Conservation (phyloP, 1,139 yeast genomes). For the Blastobotrys persicus region DNA sequence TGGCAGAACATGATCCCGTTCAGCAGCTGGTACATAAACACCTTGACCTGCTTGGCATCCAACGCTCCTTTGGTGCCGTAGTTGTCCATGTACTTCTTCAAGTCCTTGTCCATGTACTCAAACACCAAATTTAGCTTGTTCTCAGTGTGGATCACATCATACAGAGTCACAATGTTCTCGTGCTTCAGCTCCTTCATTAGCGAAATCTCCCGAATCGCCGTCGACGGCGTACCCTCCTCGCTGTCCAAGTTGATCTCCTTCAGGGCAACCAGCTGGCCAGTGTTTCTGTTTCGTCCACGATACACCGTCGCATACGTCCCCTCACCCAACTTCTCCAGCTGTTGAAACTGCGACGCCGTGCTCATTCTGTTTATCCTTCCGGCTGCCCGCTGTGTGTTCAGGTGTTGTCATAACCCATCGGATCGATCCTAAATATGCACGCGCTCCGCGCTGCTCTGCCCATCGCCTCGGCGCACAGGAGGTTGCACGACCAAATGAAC, state of each 20-base stretch:
- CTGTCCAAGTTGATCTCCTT: constrained; percentile 93
- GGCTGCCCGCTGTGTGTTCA: too few species aligned
- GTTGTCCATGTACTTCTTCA: constrained; percentile 90
- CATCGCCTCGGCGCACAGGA: not conserved
- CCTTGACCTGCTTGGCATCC: constrained; percentile 75
- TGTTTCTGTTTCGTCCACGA: constrained; percentile 87
- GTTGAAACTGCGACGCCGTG: constrained; percentile 27
- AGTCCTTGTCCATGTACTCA: constrained; percentile 90
- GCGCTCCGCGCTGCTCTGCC: not conserved
- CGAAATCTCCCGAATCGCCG: constrained; percentile 95
- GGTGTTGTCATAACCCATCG: not conserved
- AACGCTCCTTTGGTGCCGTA: constrained; percentile 78
- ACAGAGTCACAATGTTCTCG: constrained; percentile 87
- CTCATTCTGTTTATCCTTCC: constrained; percentile 30
- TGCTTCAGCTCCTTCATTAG: constrained; percentile 94
- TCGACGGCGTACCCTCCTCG: constrained; percentile 97
- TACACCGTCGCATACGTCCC: constrained; percentile 98
- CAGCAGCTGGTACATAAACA: constrained; percentile 88
- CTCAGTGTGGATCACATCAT: constrained; percentile 96
- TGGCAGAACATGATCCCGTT: constrained; percentile 94
- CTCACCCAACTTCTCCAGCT: constrained; percentile 87
- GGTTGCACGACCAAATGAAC: too few species aligned
- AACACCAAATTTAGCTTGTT: constrained; percentile 91
- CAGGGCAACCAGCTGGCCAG: constrained; percentile 91
- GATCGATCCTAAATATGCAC: not conserved